Base-by-base conservation (phyloP, 1,139 yeast genomes). In the Sugiyamaella novakii region DNA sequence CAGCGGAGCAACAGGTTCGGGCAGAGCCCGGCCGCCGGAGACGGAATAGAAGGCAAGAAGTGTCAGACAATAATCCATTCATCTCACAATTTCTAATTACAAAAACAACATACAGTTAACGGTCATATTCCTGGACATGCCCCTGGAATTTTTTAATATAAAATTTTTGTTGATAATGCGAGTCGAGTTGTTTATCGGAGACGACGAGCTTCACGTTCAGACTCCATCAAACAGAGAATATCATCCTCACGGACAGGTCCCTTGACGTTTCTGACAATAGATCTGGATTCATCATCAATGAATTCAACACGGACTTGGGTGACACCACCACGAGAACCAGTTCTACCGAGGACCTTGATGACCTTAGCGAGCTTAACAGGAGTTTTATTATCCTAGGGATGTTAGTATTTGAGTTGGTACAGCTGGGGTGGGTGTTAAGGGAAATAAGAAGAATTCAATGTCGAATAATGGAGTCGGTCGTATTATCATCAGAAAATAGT, bases 241-340 rank as follows among this genome's bases (percentile, higher is more conserved):
- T 92, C 98, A 79, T 91, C 88, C 80, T 91, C 98, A 81, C 98
- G 88, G 75, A 91, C 98, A 77, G 98, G 97, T 71, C 98, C 98
- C 81, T 73, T 92, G 77, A 92, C 98, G 84, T 92, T 92, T 86
- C 98, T 89, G 81, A 92, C 97, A 73, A 92, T 91, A 72, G 96
- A 87, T 84, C 98, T 89, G 76, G 96, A 80, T 70, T 95, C 80
- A 76, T 92, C 98, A 77, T 91, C 98, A 76, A 92, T 83, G 86
- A 92, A 92, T 79, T 92, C 98, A 71, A 92, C 98, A 80, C 98
- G 91, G 76, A 92, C 98, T 80, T 92, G 98, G 78, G 98, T 92
- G 79, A 92, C 98, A 85, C 97, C 98, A 85, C 98, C 98, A 83
- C 98, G 91, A 75, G 97, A 91, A 75, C 97, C 98, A 84, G 98